These are phyloP conservation scores for Areca catechu DNA, from an alignment of 176 grass and related monocot species.

Conservation along the genomic window DNA sequence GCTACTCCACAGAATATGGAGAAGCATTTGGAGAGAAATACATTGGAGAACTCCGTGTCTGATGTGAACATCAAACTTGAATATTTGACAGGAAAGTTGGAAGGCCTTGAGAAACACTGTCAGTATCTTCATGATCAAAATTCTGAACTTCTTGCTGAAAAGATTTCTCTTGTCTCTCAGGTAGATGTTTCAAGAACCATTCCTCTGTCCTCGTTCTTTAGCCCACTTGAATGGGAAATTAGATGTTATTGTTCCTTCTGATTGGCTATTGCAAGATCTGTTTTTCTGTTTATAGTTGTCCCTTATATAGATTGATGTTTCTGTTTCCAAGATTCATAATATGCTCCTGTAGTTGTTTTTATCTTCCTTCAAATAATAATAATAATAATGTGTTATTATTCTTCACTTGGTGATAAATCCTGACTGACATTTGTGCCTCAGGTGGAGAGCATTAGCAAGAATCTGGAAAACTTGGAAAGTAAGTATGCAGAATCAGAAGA, in stretches of 20 bases:
- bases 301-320: too few relatives aligned
- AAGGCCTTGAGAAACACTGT: conserved; percentile 43
- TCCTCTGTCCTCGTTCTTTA: too few relatives aligned
- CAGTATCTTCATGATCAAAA: conserved; percentile 48
- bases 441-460: conserved; percentile 63
- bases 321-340: too few relatives aligned
- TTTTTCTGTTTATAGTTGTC: too few relatives aligned
- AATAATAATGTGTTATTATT: too few relatives aligned
- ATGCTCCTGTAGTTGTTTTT: too few relatives aligned
- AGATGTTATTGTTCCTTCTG: too few relatives aligned
- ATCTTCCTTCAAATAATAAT: too few relatives aligned
- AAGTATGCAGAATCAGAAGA: conserved; percentile 62
- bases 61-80: conserved; percentile 58
- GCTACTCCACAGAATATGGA: conserved; percentile 56
- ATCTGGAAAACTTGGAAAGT: conserved; percentile 54
- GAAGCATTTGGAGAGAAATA: conserved; percentile 57
- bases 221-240: too few relatives aligned
- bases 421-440: conserved; percentile 26
- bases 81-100: conserved; percentile 46
- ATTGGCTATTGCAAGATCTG: too few relatives aligned
- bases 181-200: conserved; percentile 19
- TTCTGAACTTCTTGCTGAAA: conserved; percentile 57
- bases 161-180: conserved; percentile 53
- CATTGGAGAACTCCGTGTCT: conserved; percentile 71
- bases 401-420: not conserved